A percentile compares a stretch with the other conserved stretches of the same genome.
Evolutionary conservation across 495 filamentous ascomycete species (phyloP).

Genomic region (Penicillium alfredii): DNA sequence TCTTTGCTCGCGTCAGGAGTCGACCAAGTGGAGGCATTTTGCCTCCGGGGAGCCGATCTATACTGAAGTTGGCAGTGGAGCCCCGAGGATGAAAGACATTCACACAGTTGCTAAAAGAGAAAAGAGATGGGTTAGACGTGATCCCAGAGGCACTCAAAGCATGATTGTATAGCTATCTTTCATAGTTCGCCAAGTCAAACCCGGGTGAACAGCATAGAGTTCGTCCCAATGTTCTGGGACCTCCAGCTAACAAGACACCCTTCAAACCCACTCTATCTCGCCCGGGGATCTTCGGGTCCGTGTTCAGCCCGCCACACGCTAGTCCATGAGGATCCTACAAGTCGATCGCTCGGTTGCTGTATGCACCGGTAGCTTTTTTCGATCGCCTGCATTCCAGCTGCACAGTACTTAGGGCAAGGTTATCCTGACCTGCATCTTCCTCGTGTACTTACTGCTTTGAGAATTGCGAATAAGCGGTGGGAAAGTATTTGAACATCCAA

Average conservation of each 20-base stretch:
- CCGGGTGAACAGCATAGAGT: too few species aligned
- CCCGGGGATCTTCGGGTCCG: too few species aligned
- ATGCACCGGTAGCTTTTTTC: conserved; percentile 9
- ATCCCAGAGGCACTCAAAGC: too few species aligned
- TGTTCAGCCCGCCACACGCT: conserved; percentile 15
- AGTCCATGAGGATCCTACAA: too few species aligned
- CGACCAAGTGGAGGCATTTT: conserved; percentile 14
- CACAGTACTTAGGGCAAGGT: conserved; percentile 18
- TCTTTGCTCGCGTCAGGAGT: conserved; percentile 14
- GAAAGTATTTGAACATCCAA: neutral
- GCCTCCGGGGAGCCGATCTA: conserved; percentile 18
- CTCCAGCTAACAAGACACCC: too few species aligned
- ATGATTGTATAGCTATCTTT: too few species aligned
- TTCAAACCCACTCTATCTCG: too few species aligned
- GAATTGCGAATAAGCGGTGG: conserved; percentile 12
- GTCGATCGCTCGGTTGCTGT: too few species aligned
- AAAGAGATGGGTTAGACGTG: too few species aligned
- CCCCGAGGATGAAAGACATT: neutral
- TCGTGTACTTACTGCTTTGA: conserved; percentile 1
- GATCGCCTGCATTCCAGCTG: conserved; percentile 4
- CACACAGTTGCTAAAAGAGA: conserved; percentile 1
- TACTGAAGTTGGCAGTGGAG: conserved; percentile 8
- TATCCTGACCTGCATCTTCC: conserved; percentile 13
- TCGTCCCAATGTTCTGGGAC: too few species aligned
- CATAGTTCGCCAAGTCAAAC: too few species aligned